Percentiles rank a stretch among this genome's conserved stretches.
Conservation (phyloP, 805 yeast genomes). For the Kodamaea hsintzibuensis region DNA sequence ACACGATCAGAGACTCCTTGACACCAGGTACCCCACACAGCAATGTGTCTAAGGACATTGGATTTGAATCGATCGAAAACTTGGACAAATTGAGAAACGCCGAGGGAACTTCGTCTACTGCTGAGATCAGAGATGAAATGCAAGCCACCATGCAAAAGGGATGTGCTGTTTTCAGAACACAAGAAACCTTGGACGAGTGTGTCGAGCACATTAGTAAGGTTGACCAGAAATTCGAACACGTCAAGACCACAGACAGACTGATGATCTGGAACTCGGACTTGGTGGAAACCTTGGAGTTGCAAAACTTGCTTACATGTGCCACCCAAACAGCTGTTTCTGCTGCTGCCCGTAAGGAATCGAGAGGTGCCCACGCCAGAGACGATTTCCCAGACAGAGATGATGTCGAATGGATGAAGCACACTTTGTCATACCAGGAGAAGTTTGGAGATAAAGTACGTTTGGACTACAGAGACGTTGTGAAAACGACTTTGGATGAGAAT, state of each 20-base stretch:
- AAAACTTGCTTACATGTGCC: conserved; percentile 95
- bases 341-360: conserved; percentile 92
- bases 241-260: conserved; percentile 90
- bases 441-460: conserved; percentile 72
- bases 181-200: conserved; percentile 89
- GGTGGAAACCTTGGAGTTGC: conserved; percentile 94
- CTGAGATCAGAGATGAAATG: conserved; percentile 88
- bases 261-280: conserved; percentile 99
- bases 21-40: conserved; percentile 87
- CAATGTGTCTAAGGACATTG: conserved; percentile 81
- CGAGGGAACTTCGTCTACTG: conserved; percentile 76
- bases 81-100: conserved; percentile 88
- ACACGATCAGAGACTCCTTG: conserved; percentile 80
- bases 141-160: conserved; percentile 96
- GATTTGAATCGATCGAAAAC: conserved; percentile 86
- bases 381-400: conserved; percentile 97
- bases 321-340: conserved; percentile 94
- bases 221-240: conserved; percentile 70
- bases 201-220: conserved; percentile 73
- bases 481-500: conserved; percentile 79
- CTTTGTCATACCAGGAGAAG: conserved; percentile 84
- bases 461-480: conserved; percentile 83
- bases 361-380: conserved; percentile 99
- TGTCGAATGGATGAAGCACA: conserved; percentile 96
- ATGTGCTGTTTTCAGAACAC: conserved; percentile 95